Evolutionary conservation across 805 yeast species (phyloP).

Genomic region (Isabelozyma rhagii): DNA sequence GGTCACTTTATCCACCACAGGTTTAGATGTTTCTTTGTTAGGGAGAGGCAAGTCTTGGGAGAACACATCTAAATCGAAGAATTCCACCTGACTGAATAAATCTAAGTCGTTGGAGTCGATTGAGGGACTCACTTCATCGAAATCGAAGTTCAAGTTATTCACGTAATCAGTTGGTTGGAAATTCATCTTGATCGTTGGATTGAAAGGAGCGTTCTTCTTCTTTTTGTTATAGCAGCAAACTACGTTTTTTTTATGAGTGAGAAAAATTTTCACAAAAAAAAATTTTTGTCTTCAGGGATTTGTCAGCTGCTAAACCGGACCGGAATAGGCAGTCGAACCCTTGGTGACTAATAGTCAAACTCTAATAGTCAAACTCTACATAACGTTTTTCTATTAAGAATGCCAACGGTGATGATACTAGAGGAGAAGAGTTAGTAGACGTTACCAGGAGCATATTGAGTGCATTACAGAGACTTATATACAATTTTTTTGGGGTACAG

Average conservation of each 20-base stretch:
- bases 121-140: constrained; percentile 23
- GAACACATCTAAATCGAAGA: constrained; percentile 36
- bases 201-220: background rate
- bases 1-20: background rate
- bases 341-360: background rate
- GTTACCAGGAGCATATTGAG: too few species aligned
- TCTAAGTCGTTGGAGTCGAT: constrained; percentile 31
- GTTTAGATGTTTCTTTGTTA: background rate
- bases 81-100: constrained; percentile 36
- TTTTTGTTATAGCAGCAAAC: background rate
- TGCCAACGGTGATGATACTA: too few species aligned
- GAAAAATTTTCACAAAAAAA: background rate
- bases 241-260: background rate
- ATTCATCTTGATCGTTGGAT: constrained; percentile 23
- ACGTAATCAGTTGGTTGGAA: constrained; percentile 41
- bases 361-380: background rate
- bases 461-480: too few species aligned
- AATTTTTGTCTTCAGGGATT: too few species aligned
- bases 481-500: too few species aligned
- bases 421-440: too few species aligned
- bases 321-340: background rate
- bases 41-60: constrained; percentile 10
- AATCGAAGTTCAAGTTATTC: constrained; percentile 37
- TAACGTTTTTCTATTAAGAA: too few species aligned
- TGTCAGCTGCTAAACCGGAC: background rate